Conservation (phyloP, 441 rosid genomes). For the Pelargonium australe region DNA sequence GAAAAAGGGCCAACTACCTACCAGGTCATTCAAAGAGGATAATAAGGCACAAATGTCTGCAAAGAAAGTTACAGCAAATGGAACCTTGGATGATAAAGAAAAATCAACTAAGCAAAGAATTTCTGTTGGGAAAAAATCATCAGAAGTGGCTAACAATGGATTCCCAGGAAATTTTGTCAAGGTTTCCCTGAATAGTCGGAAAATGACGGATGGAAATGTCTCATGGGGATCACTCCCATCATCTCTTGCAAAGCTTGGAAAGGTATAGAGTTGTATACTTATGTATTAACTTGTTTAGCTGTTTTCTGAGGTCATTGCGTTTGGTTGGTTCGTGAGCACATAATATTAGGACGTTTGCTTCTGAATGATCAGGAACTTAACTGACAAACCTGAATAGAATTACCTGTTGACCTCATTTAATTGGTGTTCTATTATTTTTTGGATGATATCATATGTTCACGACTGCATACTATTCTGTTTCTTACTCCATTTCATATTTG, state of each 20-base stretch:
- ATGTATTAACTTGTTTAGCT: background rate
- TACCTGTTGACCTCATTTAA: background rate
- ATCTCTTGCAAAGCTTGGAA: slow-evolving; percentile 79
- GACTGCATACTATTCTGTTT: background rate
- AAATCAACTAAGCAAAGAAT: slow-evolving; percentile 39
- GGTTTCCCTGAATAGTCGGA: slow-evolving; percentile 52
- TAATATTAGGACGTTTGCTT: no score
- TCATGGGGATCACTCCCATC: slow-evolving; percentile 78
- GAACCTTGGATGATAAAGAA: slow-evolving; percentile 45
- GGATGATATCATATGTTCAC: background rate
- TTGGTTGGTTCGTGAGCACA: no score
- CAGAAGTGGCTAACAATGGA: slow-evolving; percentile 39
- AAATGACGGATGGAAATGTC: slow-evolving; percentile 57
- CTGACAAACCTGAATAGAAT: no score
- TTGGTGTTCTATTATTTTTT: background rate
- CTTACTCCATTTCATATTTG: background rate
- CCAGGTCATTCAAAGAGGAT: slow-evolving; percentile 54
- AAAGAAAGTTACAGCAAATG: slow-evolving; percentile 46
- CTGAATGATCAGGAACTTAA: no score
- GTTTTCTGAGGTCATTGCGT: no score
- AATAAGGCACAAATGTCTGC: slow-evolving; percentile 35
- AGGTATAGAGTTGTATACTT: slow-evolving; percentile 36
- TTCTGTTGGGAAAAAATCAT: slow-evolving; percentile 41
- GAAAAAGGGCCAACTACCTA: slow-evolving; percentile 34
- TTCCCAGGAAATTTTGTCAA: slow-evolving; percentile 66